These are phyloP conservation scores for Fusarium subglutinans DNA, from an alignment of 2,329 filamentous ascomycete species.

Conservation along the genomic window DNA sequence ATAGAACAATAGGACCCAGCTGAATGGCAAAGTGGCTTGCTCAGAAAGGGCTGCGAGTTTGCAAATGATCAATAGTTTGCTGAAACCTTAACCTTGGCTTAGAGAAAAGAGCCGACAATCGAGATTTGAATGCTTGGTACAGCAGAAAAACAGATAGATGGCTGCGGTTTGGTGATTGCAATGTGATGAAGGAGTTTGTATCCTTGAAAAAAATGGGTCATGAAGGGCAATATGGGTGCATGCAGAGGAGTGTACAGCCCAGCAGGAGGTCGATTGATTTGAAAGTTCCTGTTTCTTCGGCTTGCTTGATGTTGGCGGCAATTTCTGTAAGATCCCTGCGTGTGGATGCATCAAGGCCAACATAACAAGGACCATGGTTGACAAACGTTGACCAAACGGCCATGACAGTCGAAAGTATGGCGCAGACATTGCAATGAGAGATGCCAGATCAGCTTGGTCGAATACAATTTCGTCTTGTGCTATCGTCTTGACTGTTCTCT, in stretches of 20 bases:
- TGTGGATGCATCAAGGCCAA: constrained; percentile 18
- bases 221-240: constrained; percentile 18
- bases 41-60: constrained; percentile 18
- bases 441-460: constrained; percentile 57
- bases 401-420: constrained; percentile 43
- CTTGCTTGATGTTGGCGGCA: constrained; percentile 9
- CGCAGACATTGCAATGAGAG: constrained; percentile 53
- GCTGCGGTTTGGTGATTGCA: background rate
- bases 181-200: background rate
- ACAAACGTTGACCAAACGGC: constrained; percentile 37
- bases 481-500: constrained; percentile 70
- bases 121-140: background rate
- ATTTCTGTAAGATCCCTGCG: constrained; percentile 19
- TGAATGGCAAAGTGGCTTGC: constrained; percentile 36
- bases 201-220: constrained; percentile 4
- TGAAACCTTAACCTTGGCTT: background rate
- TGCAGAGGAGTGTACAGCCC: constrained; percentile 3
- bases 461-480: constrained; percentile 67
- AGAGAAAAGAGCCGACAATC: background rate
- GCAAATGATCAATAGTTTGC: background rate
- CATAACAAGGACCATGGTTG: constrained; percentile 20
- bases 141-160: background rate
- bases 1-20: constrained; percentile 20
- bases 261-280: background rate
- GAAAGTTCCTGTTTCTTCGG: constrained; percentile 1